These are phyloP conservation scores for Hydnomerulius pinastri DNA, from an alignment of 768 basidiomycete species.

Conservation along the genomic window DNA sequence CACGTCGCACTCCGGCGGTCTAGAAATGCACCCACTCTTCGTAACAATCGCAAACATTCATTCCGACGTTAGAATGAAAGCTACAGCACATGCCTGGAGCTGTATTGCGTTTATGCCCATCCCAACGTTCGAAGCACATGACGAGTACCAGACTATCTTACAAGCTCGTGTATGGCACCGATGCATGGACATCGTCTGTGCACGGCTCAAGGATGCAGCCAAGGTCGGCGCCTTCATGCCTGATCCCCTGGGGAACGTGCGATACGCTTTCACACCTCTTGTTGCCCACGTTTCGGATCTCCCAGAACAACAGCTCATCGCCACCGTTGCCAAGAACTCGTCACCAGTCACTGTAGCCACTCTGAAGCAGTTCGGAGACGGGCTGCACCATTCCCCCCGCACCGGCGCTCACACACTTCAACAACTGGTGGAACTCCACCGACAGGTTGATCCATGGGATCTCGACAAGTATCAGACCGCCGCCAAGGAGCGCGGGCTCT, in stretches of 20 bases:
- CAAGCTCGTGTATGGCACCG: constrained; percentile 30
- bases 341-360: constrained; percentile 16
- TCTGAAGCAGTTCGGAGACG: constrained; percentile 12
- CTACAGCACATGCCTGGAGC: constrained; percentile 24
- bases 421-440: not conserved
- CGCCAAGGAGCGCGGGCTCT: no score
- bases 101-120: constrained; percentile 31
- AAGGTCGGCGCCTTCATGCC: constrained; percentile 25
- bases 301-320: constrained; percentile 15
- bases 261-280: constrained; percentile 12
- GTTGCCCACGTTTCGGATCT: constrained; percentile 17
- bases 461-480: constrained; percentile 27
- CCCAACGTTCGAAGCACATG: constrained; percentile 21
- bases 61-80: constrained; percentile 29
- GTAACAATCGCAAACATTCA: constrained; percentile 34
- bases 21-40: constrained; percentile 32
- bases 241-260: constrained; percentile 17
- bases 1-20: constrained; percentile 30
- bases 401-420: not conserved
- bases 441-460: constrained; percentile 24
- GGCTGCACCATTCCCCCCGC: constrained; percentile 2
- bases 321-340: constrained; percentile 7
- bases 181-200: constrained; percentile 32
- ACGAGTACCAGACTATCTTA: constrained; percentile 25
- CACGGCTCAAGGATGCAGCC: constrained; percentile 29